These are phyloP conservation scores for Blastobotrys muscicola DNA, from an alignment of 805 yeast genomes.

Conservation along the genomic window DNA sequence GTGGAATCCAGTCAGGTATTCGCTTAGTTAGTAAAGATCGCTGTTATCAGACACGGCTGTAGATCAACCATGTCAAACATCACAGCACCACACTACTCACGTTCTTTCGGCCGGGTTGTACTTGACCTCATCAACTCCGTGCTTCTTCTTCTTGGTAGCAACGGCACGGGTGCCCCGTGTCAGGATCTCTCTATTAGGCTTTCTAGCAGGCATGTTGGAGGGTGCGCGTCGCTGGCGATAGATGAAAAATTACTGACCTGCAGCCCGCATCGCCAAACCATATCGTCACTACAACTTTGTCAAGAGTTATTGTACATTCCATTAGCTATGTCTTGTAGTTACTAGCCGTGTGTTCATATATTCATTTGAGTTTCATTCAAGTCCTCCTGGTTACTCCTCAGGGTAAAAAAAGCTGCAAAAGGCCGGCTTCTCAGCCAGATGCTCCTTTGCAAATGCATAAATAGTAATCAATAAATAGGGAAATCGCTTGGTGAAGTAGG, in stretches of 20 bases:
- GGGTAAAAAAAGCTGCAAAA: conserved; percentile 35
- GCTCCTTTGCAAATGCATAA: conserved; percentile 49
- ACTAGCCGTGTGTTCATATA: not conserved
- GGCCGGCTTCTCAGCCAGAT: conserved; percentile 55
- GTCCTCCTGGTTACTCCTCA: conserved; percentile 3
- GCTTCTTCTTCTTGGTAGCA: conserved; percentile 54
- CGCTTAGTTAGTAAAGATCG: conserved; percentile 30
- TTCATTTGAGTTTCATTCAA: not conserved
- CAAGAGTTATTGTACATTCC: no score
- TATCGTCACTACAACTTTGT: no score
- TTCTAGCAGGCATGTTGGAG: not conserved
- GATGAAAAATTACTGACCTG: not conserved
- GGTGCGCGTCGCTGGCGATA: not conserved
- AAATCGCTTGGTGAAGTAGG: conserved; percentile 63
- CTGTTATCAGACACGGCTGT: not conserved
- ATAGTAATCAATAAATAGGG: conserved; percentile 73
- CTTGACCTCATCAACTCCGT: conserved; percentile 67
- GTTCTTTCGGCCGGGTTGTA: conserved; percentile 72
- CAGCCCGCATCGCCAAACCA: not conserved
- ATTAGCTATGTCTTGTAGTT: not conserved
- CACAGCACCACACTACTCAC: conserved; percentile 19
- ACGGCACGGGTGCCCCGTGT: conserved; percentile 76
- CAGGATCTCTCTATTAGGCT: conserved; percentile 65
- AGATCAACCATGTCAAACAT: no score
- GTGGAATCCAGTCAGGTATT: conserved; percentile 90